phyloP scores from a whole-genome alignment of 1,284 basidiomycete species.

The Schizophyllum commune region DNA sequence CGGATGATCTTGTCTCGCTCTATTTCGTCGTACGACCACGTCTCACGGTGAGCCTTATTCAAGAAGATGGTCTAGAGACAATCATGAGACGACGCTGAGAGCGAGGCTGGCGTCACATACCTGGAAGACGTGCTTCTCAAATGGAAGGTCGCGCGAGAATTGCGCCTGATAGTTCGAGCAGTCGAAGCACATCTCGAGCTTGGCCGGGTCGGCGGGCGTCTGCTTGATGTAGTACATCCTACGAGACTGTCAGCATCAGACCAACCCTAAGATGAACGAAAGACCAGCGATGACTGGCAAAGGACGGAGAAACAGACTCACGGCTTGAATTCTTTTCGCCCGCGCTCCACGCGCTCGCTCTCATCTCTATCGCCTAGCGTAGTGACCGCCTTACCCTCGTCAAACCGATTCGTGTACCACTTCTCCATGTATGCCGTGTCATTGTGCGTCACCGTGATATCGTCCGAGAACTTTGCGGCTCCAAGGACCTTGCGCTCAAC shows the following conservation, averaged over 20 bases:
- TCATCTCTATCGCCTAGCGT: conserved; percentile 27
- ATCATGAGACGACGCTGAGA: background rate
- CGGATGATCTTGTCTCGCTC: conserved; percentile 8
- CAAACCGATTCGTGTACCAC: conserved; percentile 33
- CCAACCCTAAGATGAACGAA: background rate
- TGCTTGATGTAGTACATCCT: conserved; percentile 52
- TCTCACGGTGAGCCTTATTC: conserved; percentile 10
- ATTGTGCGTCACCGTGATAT: conserved; percentile 53
- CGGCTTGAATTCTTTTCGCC: conserved; percentile 27
- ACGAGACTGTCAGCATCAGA: conserved; percentile 19
- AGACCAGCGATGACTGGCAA: background rate
- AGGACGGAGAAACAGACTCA: background rate
- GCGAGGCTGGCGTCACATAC: conserved; percentile 1
- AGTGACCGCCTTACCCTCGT: conserved; percentile 35
- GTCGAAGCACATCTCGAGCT: conserved; percentile 61
- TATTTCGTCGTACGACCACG: conserved; percentile 13
- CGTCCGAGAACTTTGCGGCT: conserved; percentile 40
- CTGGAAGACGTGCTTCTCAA: conserved; percentile 10
- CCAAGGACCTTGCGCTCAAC: conserved; percentile 53
- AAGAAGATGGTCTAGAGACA: conserved; percentile 12
- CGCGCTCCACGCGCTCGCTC: conserved; percentile 27
- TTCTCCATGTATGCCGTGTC: conserved; percentile 50
- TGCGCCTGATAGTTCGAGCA: conserved; percentile 52
- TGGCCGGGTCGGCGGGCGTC: conserved; percentile 43
- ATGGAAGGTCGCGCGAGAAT: conserved; percentile 4